These are phyloP conservation scores for Henningerozyma blattae DNA, from an alignment of 805 yeast genomes.

Conservation along the genomic window DNA sequence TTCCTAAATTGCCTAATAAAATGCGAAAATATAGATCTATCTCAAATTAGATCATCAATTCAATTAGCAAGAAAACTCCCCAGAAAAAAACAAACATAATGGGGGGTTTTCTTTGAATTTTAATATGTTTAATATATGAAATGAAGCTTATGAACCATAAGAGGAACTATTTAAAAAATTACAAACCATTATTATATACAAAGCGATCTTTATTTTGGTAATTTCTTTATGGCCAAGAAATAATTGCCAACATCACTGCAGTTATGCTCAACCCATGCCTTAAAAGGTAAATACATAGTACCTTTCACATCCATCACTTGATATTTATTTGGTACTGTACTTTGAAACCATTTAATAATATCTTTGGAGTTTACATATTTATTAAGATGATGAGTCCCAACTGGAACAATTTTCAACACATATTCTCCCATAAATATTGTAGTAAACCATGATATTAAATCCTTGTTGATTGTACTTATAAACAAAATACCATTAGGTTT, in stretches of 20 bases:
- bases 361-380: slow-evolving; percentile 78
- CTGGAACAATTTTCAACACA: slow-evolving; percentile 69
- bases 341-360: slow-evolving; percentile 51
- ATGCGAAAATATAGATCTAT: too few relatives aligned
- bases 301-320: slow-evolving; percentile 62
- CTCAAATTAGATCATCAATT: too few relatives aligned
- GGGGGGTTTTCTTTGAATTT: too few relatives aligned
- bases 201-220: slow-evolving; percentile 11
- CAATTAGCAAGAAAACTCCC: too few relatives aligned
- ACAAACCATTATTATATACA: too few relatives aligned
- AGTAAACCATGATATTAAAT: slow-evolving; percentile 76
- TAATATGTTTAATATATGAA: too few relatives aligned
- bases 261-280: slow-evolving; percentile 72
- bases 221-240: slow-evolving; percentile 69
- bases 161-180: too few relatives aligned
- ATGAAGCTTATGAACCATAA: too few relatives aligned
- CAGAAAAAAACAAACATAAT: too few relatives aligned
- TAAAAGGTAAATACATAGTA: slow-evolving; percentile 67
- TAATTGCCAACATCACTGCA: slow-evolving; percentile 66
- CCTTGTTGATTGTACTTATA: slow-evolving; percentile 86
- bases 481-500: slow-evolving; percentile 68
- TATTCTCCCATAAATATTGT: slow-evolving; percentile 87
- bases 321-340: slow-evolving; percentile 31
- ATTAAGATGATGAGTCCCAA: slow-evolving; percentile 79
- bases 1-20: too few relatives aligned